Base-by-base conservation (phyloP, 805 yeast genomes). In the Candida orba region DNA sequence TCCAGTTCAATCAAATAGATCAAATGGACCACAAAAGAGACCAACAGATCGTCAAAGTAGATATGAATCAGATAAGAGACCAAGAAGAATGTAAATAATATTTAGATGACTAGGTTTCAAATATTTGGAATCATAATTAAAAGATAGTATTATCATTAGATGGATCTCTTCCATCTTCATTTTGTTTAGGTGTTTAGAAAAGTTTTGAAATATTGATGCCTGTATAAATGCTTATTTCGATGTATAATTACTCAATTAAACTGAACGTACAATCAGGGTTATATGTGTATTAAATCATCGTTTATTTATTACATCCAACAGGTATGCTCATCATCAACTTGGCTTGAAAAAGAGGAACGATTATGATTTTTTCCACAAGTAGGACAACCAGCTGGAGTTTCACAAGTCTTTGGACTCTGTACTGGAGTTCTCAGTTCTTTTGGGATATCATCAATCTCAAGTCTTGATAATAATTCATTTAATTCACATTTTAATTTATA, bases 401-500 rank as follows among this genome's bases (percentile, higher is more conserved):
- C 22, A 5, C 5, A 13, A 6, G 6, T 9, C 25, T 27, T 15
- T 17, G 46, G 42, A 8, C 43, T 12, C 8, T 36, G 34, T 15
- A 35, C 30, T 15, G 46, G 46, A 23, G 46, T 36, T 20, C 40
- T 40, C 34, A 40, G 32, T 10, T 40, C 37, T 14, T 15, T 15
- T 18, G 46, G 46, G 5, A 43, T 18, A 15, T 43, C 46, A 24
- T 40, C 46, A 8, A 22, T 9, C 8, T 43, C 40, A 27, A 43
- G 40, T 23, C 22, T 40, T 2, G 35, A 13, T 8, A 17, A 17
- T n/a, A 43, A 27, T 5, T 39, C 41, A 6, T 18, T 25, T 15
- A 43, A 32, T 33, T 39, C 41, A 9, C 22, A 31, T 27, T 62
- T 58, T 40, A 66, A 50, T 15, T 64, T 60, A 14, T 53, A 49